Base-by-base conservation (phyloP, 805 yeast species). In the Diddensiella transvaalensis region DNA sequence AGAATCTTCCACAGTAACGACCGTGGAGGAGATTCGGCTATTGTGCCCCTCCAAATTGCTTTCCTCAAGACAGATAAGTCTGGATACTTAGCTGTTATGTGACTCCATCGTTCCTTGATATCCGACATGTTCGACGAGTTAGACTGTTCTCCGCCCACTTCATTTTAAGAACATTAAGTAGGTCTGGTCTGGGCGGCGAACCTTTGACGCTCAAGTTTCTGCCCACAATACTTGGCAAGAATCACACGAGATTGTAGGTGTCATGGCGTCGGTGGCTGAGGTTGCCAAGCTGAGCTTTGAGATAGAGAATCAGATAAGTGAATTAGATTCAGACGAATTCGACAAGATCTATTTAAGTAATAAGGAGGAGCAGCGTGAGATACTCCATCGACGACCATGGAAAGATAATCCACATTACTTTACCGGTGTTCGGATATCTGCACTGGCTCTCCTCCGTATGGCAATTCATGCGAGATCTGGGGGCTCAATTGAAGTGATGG, bases 401-500 rank as follows among this genome's bases (percentile, higher is more conserved):
- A 68, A 66, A 37, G 60, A 60, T 10, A 77, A 83, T 56, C 76
- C 81, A 1, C 73, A 76, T 40, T 84, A 80, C 58, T 86, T 86
- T 63, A 74, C 73, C 42, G 75, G 75, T 8, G 83, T 77, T 4
- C 75, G 78, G 51, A 74, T 89, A 1, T 85, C 95, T 1, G 73
- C 87, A 1, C 63, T 85, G 24, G 95, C 96, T 0, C 62, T 85
- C 39, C 64, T 78, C 50, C 87, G 87, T 60, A 88, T 89, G 85
- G 62, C 85, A 1, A 70, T 79, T 11, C 96, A 89, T 66, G 90
- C 96, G 10, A 71, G 84, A 21, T 71, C 82, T 0, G 97, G 97
- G 3, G 96, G 96, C 0, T 70, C 84, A 6, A 83, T 87, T 35
- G 99, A 91, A 64, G 80, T 93, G 3, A 91, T 91, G 98, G 99